Conservation (phyloP, 306 rosid species). For the Acacia confusa region DNA sequence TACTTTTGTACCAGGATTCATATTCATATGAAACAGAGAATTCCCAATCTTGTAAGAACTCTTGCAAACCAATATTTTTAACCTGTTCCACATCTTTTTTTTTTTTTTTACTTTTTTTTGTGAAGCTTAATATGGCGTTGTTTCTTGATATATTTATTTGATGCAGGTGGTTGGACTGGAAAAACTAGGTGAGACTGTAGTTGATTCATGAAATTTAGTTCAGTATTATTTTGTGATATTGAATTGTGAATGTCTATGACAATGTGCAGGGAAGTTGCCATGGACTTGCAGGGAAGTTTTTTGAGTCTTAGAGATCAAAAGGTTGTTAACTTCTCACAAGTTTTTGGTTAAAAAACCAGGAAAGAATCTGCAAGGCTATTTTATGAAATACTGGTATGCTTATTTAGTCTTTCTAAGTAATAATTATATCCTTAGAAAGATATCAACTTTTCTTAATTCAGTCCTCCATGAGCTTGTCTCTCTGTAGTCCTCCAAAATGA, state of each 20-base stretch:
- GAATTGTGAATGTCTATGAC: neutral
- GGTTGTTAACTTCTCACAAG: constrained; percentile 35
- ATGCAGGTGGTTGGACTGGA: constrained; percentile 53
- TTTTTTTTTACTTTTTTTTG: neutral
- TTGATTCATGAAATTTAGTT: constrained; percentile 2
- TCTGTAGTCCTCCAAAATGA: neutral
- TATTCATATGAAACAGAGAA: constrained; percentile 28
- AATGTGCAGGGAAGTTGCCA: neutral
- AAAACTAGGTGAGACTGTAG: constrained; percentile 48
- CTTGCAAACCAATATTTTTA: constrained; percentile 16
- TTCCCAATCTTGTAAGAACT: constrained; percentile 40
- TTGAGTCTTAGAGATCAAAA: constrained; percentile 17
- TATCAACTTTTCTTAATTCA: neutral
- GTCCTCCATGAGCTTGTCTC: neutral
- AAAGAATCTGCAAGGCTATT: constrained; percentile 60
- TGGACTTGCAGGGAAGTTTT: constrained; percentile 19
- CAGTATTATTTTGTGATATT: neutral
- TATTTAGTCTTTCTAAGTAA: neutral
- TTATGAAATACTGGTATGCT: constrained; percentile 63
- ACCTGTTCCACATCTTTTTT: neutral
- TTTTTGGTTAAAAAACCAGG: constrained; percentile 39
- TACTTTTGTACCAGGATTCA: constrained; percentile 34
- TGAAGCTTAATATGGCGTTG: neutral
- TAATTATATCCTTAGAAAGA: neutral
- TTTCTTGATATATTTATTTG: constrained; percentile 21